A percentile compares a stretch with the other conserved stretches of the same genome.
Evolutionary conservation across 495 filamentous ascomycete genomes (phyloP).

Genomic region (Lindgomyces ingoldianus): DNA sequence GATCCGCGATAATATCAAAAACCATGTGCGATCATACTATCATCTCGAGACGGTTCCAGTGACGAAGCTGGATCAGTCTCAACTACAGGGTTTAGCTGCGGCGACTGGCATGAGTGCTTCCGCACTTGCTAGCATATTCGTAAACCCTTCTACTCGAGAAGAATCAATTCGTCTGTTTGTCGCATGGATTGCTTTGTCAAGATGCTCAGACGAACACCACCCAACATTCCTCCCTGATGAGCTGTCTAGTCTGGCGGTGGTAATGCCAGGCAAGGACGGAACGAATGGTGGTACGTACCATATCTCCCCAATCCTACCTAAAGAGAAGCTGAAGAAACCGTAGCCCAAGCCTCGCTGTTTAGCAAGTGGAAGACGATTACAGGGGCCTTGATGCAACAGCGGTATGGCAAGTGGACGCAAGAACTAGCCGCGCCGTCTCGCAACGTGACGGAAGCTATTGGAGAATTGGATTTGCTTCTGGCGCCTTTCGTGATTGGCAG

Average conservation of each 20-base stretch:
- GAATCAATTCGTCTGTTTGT: constrained; percentile 34
- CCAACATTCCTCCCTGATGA: constrained; percentile 14
- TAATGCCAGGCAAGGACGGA: background rate
- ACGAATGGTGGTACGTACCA: constrained; percentile 9
- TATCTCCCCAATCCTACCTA: background rate
- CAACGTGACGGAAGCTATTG: constrained; percentile 19
- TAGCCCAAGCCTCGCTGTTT: constrained; percentile 28
- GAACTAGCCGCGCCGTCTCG: constrained; percentile 13
- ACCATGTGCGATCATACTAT: constrained; percentile 45
- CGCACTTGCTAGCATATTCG: background rate
- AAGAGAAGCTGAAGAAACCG: background rate
- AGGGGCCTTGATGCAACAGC: constrained; percentile 32
- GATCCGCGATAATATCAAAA: constrained; percentile 42
- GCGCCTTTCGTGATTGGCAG: constrained; percentile 26
- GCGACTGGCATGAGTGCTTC: constrained; percentile 1
- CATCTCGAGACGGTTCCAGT: background rate
- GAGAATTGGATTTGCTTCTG: constrained; percentile 29
- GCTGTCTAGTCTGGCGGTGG: background rate
- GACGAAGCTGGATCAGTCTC: background rate
- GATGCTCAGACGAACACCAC: constrained; percentile 12
- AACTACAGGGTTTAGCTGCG: background rate
- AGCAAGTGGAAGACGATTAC: constrained; percentile 42
- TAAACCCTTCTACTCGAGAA: constrained; percentile 2
- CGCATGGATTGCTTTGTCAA: constrained; percentile 36
- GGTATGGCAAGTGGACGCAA: constrained; percentile 23